Evolutionary conservation across 2,329 filamentous ascomycete genomes (phyloP).

Genomic region (Epichloe gansuensis): DNA sequence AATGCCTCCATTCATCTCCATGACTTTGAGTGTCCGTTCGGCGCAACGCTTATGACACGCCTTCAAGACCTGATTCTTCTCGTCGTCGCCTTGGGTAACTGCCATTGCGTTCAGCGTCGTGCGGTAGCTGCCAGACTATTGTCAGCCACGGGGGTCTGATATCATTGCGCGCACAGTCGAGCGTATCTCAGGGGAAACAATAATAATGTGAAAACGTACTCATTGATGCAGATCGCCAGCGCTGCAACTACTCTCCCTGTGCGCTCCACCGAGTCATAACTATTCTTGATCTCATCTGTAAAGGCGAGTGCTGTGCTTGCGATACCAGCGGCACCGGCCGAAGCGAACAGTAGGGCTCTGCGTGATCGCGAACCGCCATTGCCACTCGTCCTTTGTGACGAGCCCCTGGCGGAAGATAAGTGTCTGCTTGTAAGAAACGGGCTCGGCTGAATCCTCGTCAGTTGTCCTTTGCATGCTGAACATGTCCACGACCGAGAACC

Average conservation of each 20-base stretch:
- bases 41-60: conserved; percentile 90
- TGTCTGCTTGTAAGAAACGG: conserved; percentile 14
- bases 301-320: conserved; percentile 40
- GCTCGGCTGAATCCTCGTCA: conserved; percentile 19
- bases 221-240: conserved; percentile 74
- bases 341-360: conserved; percentile 33
- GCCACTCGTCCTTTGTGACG: conserved; percentile 11
- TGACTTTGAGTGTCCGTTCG: conserved; percentile 67
- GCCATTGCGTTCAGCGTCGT: conserved; percentile 64
- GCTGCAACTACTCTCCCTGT: conserved; percentile 66
- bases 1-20: conserved; percentile 95
- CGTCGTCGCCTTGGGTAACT: conserved; percentile 46
- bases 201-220: conserved; percentile 39
- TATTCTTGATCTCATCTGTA: conserved; percentile 60
- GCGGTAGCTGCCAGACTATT: conserved; percentile 55
- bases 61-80: conserved; percentile 57
- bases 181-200: conserved; percentile 3
- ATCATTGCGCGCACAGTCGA: neutral
- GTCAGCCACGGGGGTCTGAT: neutral
- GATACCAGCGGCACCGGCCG: conserved; percentile 37
- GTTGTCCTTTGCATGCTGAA: conserved; percentile 31
- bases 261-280: conserved; percentile 63
- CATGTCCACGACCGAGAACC: conserved; percentile 33
- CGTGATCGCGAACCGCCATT: conserved; percentile 11
- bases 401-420: conserved; percentile 19